A percentile compares a stretch with the other conserved stretches of the same genome.
These are phyloP conservation scores for Neonectria faginata DNA, from an alignment of 2,329 filamentous ascomycete species.

Conservation along the genomic window DNA sequence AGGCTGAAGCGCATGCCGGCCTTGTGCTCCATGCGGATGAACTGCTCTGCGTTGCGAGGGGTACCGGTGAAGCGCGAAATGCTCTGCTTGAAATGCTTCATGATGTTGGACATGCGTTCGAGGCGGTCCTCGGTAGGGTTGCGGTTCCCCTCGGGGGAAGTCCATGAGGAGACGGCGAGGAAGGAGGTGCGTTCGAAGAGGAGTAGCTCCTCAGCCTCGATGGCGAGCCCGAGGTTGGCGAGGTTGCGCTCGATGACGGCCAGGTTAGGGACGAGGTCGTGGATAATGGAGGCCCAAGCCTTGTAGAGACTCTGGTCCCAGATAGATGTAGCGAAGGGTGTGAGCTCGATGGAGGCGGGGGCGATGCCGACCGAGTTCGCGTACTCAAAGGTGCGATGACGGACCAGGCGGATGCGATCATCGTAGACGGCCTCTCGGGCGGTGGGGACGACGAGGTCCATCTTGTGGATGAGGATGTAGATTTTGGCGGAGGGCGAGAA, in stretches of 20 bases:
- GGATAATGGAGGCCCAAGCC: constrained; percentile 98
- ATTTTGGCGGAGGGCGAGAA: constrained; percentile 85
- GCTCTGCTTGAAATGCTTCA: constrained; percentile 97
- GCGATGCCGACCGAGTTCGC: constrained; percentile 52
- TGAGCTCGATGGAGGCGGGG: constrained; percentile 69
- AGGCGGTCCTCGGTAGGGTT: constrained; percentile 95
- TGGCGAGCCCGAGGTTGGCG: constrained; percentile 81
- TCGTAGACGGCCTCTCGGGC: constrained; percentile 86
- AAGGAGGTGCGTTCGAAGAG: constrained; percentile 97
- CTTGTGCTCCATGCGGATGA: constrained; percentile 84
- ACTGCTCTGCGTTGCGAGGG: constrained; percentile 84
- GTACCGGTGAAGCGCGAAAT: constrained; percentile 81
- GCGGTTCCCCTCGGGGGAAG: constrained; percentile 75
- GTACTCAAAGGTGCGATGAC: constrained; percentile 75
- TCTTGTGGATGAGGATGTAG: constrained; percentile 98
- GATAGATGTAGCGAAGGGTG: constrained; percentile 94
- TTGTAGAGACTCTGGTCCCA: constrained; percentile 99
- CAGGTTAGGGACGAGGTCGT: constrained; percentile 96
- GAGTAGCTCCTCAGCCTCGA: constrained; percentile 93
- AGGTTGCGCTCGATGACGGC: constrained; percentile 89
- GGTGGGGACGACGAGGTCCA: constrained; percentile 90
- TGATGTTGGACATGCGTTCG: constrained; percentile 94
- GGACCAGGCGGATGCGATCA: constrained; percentile 82
- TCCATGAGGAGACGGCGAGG: constrained; percentile 93
- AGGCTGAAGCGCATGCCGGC: constrained; percentile 84